Conservation (phyloP, 129 eudicot species). For the Daucus carota region DH1_v3.0 NC_030384.2:25919501-25920000, state of each 20-base stretch:
- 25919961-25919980: conserved; percentile 51
- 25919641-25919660: conserved; percentile 26
- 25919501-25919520: conserved; percentile 39
- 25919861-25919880: neutral
- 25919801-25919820: conserved; percentile 1
- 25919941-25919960: conserved; percentile 45
- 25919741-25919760: conserved; percentile 48
- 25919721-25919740: conserved; percentile 32
- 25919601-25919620: neutral
- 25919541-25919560: conserved; percentile 52
- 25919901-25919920: conserved; percentile 37
- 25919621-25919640: conserved; percentile 20
- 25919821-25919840: conserved; percentile 16
- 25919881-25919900: conserved; percentile 16
- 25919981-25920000: conserved; percentile 45
- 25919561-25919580: conserved; percentile 33
- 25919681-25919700: conserved; percentile 52
- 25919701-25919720: conserved; percentile 38
- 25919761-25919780: conserved; percentile 48
- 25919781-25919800: conserved; percentile 19
- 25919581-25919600: conserved; percentile 14
- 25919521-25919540: conserved; percentile 77
- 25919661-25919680: conserved; percentile 43
- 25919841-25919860: conserved; percentile 15
- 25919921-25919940: conserved; percentile 52